Percentiles rank a stretch among this genome's conserved stretches.
These are phyloP conservation scores for Hymenoscyphus repandus DNA, from an alignment of 2,329 filamentous ascomycete genomes.

Conservation along the genomic window DNA sequence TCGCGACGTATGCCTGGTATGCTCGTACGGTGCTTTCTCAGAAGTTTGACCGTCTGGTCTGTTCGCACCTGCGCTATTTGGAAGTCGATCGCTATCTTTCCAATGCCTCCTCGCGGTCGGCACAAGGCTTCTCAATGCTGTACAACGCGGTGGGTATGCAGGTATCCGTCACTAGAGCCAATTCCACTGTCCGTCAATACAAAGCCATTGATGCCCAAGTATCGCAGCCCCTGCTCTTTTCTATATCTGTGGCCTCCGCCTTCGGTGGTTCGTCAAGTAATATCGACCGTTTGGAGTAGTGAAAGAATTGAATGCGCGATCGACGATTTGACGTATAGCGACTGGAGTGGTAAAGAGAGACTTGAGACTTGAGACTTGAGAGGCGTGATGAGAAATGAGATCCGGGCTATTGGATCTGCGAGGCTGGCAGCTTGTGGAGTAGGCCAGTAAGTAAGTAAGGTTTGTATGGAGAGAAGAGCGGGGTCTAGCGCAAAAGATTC, in stretches of 20 bases:
- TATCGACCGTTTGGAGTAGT: constrained; percentile 1
- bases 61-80: constrained; percentile 14
- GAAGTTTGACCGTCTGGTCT: not conserved
- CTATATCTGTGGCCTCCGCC: not conserved
- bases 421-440: constrained; percentile 1
- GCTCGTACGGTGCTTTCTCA: not conserved
- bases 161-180: constrained; percentile 23
- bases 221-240: constrained; percentile 9
- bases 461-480: constrained; percentile 13
- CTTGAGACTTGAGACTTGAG: not conserved
- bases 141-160: constrained; percentile 24
- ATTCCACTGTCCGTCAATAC: constrained; percentile 13
- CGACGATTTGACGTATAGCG: not conserved
- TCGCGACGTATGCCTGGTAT: constrained; percentile 1
- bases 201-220: constrained; percentile 30
- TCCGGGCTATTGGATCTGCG: constrained; percentile 12
- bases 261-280: not conserved
- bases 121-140: constrained; percentile 15
- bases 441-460: too few species aligned
- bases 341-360: not conserved
- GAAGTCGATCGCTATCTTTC: constrained; percentile 9
- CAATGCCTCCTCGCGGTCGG: constrained; percentile 6
- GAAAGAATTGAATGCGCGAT: not conserved
- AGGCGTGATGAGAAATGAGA: constrained; percentile 3
- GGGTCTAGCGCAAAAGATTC: constrained; percentile 12